Base-by-base conservation (phyloP, 139 green algal genomes). In the Closterium sp. region DNA sequence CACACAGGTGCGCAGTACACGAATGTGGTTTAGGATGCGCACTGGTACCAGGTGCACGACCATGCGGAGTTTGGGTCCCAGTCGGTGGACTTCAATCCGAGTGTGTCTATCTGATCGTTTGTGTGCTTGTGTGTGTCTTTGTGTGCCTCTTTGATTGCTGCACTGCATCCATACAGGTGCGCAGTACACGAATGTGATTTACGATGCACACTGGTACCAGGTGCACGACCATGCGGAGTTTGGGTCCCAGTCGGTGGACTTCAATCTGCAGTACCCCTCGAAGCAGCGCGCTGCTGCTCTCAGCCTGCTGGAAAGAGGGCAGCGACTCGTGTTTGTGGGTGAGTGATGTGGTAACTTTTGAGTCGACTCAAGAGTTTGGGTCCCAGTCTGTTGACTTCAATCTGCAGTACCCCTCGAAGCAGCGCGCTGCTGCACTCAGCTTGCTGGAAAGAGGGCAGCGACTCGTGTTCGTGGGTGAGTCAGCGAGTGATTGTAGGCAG, bases 31-130 rank as follows among this genome's bases (percentile, higher is more conserved):
- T 93, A 88, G 2, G 90, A 93, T 30, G 90, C 85, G 30, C 90
- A 93, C 45, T 93, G 85, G 84, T 93, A 93, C 29, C 84, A 93
- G 31, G 90, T 93, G 29, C 90, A 93, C 50, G 85, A 93, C 85
- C 32, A 70, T 9, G 87, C 42, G 6, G 31, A 34, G 27, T 93
- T 93, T 91, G 79, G 79, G 4, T 88, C 85, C 29, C 91, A 93
- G 32, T 85, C 85, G 2, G 28, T 90, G 24, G 22, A 91, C 29
- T 93, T 90, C 62, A 93, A 93, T 50, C 31, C n/a, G n/a, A n/a
- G n/a, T 45, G 29, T 30, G 29, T 88, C 4, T 31, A 88, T n/a
- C n/a, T n/a, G n/a, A n/a, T n/a, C n/a, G n/a, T 62, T 17, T 70
- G 19, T 34, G 86, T 34, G 17, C 19, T 27, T 89, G 86, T 89